A percentile compares a stretch with the other conserved stretches of the same genome.
These are phyloP conservation scores for Lentinula edodes DNA, from an alignment of 768 basidiomycete genomes.

Conservation along the genomic window DNA sequence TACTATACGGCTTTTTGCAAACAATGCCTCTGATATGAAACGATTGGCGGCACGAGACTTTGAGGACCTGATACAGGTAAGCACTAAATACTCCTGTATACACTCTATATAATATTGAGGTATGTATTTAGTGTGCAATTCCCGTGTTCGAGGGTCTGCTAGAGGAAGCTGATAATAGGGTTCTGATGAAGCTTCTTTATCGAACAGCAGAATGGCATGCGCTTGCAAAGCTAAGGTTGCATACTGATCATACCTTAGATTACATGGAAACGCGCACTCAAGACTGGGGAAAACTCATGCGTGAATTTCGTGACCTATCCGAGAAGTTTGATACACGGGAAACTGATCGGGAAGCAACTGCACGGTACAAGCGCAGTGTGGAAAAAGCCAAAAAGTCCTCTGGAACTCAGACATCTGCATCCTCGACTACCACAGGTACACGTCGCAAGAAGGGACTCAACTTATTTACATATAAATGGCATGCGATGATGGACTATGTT, in stretches of 20 bases:
- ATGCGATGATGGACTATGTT: conserved; percentile 27
- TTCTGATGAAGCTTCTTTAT: conserved; percentile 9
- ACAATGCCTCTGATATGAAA: conserved; percentile 20
- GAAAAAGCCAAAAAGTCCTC: neutral
- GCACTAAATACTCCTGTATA: conserved; percentile 4
- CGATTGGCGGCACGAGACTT: conserved; percentile 26
- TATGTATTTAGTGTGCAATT: conserved; percentile 19
- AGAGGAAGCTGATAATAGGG: neutral
- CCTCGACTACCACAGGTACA: neutral
- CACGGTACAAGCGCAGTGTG: neutral
- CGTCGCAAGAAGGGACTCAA: conserved; percentile 11
- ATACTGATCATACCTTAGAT: conserved; percentile 10
- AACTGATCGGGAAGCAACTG: conserved; percentile 3
- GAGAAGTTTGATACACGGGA: neutral
- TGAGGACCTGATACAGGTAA: conserved; percentile 23
- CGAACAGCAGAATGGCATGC: conserved; percentile 16
- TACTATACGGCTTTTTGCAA: conserved; percentile 23
- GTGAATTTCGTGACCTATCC: conserved; percentile 1
- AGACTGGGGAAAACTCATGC: neutral
- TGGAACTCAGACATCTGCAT: too few relatives aligned
- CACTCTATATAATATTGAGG: too few relatives aligned
- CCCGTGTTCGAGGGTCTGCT: conserved; percentile 30
- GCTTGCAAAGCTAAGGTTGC: conserved; percentile 15
- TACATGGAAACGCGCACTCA: conserved; percentile 5
- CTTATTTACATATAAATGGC: conserved; percentile 25